phyloP scores from a whole-genome alignment of 345 rosid genomes.

The Acer negundo region DNA sequence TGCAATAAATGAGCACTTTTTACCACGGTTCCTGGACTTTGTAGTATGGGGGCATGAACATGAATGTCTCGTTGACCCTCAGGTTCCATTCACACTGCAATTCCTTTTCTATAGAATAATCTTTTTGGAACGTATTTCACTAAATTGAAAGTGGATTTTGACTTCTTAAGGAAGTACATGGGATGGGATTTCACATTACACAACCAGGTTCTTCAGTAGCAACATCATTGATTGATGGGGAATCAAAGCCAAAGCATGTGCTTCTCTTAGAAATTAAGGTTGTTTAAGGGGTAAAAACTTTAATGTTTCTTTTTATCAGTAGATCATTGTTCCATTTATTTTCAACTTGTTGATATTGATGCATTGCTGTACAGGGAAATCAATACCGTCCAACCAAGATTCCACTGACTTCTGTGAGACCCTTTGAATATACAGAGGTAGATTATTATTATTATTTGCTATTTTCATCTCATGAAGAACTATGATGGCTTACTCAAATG shows the following conservation, averaged over 20 bases:
- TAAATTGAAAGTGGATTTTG: constrained; percentile 40
- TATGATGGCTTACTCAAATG: constrained; percentile 27
- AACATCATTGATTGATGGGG: constrained; percentile 97
- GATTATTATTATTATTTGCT: background rate
- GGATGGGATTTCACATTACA: constrained; percentile 99
- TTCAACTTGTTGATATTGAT: constrained; percentile 22
- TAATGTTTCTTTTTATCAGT: constrained; percentile 16
- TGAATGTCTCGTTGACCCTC: constrained; percentile 94
- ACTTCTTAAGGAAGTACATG: constrained; percentile 82
- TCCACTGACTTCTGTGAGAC: constrained; percentile 94
- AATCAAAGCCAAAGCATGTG: constrained; percentile 96
- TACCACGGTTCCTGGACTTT: constrained; percentile 93
- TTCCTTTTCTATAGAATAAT: background rate
- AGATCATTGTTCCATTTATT: constrained; percentile 17
- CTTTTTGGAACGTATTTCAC: constrained; percentile 13
- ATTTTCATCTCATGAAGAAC: constrained; percentile 20
- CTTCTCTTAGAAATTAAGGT: constrained; percentile 98
- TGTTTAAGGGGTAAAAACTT: constrained; percentile 21
- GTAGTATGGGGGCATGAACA: constrained; percentile 99
- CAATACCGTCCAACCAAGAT: constrained; percentile 98
- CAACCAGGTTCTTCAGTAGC: constrained; percentile 99
- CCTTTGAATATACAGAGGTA: constrained; percentile 94
- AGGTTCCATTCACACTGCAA: constrained; percentile 44
- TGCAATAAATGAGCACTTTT: constrained; percentile 96
- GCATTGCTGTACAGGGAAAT: constrained; percentile 60